Base-by-base conservation (phyloP, 495 filamentous ascomycete species). In the Xylaria intraflava region DNA sequence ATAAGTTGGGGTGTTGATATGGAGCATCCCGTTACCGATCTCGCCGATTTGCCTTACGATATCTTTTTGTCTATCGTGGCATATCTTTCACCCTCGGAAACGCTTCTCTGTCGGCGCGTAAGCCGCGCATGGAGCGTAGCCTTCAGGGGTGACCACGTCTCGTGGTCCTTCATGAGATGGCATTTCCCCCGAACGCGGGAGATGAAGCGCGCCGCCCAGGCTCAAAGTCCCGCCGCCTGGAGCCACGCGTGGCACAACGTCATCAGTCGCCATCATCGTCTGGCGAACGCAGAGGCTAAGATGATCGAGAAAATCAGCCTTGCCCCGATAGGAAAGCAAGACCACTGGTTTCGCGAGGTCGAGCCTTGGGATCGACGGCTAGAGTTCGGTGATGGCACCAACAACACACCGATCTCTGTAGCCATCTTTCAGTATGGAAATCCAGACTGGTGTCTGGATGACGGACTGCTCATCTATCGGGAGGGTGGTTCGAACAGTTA, bases 401-500 rank as follows among this genome's bases (percentile, higher is more conserved):
- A 69, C 14, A 69, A 69, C 49, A 64, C 51, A 0, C 27, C 4
- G 27, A 29, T 9, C 9, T 4, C 4, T 4, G 27, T 26, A 6
- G 65, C 65, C 12, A 53, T 56, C 22, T 78, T 79, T 40, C 67
- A 84, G 72, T 68, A 74, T 62, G 23, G 72, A 6, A 75, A 86
- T 56, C 68, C 81, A 5, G 65, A 74, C 8, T 88, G 84, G 84
- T 78, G 73, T 35, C 57, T 66, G 29, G 68, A 70, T 27, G 78
- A 83, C 36, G 80, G 78, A 0, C 54, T 86, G 9, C 47, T 87
- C 24, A 78, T 85, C 16, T 86, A 78, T 56, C 79, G 78, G 7
- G 75, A 69, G 42, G 64, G 61, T 0, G 54, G 67, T 11, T 35
- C 56, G 6, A 46, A 20, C 16, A 43, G 66, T 44, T 78, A 83